A percentile compares a stretch with the other conserved stretches of the same genome.
Evolutionary conservation across 495 filamentous ascomycete genomes (phyloP).

Genomic region (Aspergillus campestris): DNA sequence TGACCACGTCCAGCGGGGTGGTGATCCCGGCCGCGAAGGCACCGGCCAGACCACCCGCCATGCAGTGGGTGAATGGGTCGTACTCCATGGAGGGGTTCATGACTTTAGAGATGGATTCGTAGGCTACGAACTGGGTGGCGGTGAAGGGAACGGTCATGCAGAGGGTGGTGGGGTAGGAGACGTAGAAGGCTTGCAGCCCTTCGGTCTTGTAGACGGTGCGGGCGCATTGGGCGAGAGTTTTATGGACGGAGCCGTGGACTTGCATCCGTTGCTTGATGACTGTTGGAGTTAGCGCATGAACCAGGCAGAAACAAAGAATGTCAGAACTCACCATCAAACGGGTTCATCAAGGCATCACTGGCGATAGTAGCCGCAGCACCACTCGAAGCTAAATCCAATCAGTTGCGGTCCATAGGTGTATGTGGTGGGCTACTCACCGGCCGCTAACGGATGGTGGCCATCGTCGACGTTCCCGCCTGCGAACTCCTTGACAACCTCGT

Average conservation of each 20-base stretch:
- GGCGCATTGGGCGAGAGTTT: constrained; percentile 76
- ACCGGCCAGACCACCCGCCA: constrained; percentile 84
- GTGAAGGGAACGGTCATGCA: constrained; percentile 99
- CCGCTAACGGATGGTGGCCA: constrained; percentile 88
- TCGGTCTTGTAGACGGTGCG: constrained; percentile 77
- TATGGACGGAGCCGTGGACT: constrained; percentile 88
- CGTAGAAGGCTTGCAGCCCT: constrained; percentile 88
- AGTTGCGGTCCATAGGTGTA: not conserved
- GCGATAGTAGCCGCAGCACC: constrained; percentile 93
- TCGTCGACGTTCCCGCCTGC: constrained; percentile 86
- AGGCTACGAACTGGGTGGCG: constrained; percentile 90
- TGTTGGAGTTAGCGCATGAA: constrained; percentile 26
- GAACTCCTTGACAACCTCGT: constrained; percentile 91
- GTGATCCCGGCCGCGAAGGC: constrained; percentile 89
- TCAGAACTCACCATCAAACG: constrained; percentile 79
- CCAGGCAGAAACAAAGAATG: not conserved
- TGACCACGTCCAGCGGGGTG: constrained; percentile 94
- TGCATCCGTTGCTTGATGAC: constrained; percentile 99
- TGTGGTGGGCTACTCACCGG: constrained; percentile 47
- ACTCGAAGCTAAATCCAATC: constrained; percentile 57
- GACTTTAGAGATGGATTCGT: constrained; percentile 89
- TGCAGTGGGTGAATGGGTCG: constrained; percentile 86
- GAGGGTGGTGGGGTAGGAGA: constrained; percentile 95
- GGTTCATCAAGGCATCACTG: constrained; percentile 98
- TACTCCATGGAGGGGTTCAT: constrained; percentile 81